Evolutionary conservation across 2,329 filamentous ascomycete genomes (phyloP).

Genomic region (Ilyonectria destructans): DNA sequence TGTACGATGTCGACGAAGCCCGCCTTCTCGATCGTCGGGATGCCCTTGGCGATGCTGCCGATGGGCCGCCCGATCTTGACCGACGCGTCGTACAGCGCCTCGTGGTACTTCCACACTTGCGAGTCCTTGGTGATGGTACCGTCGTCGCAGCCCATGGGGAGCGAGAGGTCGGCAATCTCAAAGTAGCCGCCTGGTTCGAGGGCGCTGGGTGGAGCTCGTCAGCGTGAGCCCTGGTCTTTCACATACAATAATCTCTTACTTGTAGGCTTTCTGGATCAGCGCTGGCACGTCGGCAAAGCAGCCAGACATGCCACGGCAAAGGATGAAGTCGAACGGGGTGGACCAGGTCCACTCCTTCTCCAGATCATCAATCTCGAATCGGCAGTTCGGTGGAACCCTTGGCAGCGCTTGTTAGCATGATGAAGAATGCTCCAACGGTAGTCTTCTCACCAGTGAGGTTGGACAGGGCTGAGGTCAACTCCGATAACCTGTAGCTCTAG

Average conservation of each 20-base stretch:
- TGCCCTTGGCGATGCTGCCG: slow-evolving; percentile 40
- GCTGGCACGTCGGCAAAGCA: slow-evolving; percentile 39
- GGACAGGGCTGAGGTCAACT: slow-evolving; percentile 42
- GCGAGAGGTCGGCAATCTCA: slow-evolving; percentile 42
- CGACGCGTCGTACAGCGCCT: slow-evolving; percentile 46
- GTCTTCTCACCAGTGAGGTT: slow-evolving; percentile 33
- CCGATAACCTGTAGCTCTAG: slow-evolving; percentile 34
- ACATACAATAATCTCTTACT: slow-evolving; percentile 24
- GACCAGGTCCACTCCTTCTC: slow-evolving; percentile 47
- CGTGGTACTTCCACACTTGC: slow-evolving; percentile 46
- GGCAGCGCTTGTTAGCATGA: not conserved
- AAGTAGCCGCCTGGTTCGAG: slow-evolving; percentile 45
- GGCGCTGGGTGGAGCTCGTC: slow-evolving; percentile 22
- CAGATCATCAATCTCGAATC: slow-evolving; percentile 46
- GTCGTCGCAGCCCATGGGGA: slow-evolving; percentile 41
- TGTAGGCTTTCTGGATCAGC: slow-evolving; percentile 43
- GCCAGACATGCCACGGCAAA: slow-evolving; percentile 41
- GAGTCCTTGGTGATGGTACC: slow-evolving; percentile 38
- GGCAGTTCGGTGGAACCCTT: slow-evolving; percentile 45
- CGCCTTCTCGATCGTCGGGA: slow-evolving; percentile 59
- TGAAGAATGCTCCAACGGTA: not conserved
- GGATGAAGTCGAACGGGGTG: slow-evolving; percentile 46
- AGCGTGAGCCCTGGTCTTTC: no score
- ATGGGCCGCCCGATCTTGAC: slow-evolving; percentile 49
- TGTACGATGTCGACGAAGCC: slow-evolving; percentile 68